Base-by-base conservation (phyloP, 495 filamentous ascomycete genomes). In the Lepraria neglecta region DNA sequence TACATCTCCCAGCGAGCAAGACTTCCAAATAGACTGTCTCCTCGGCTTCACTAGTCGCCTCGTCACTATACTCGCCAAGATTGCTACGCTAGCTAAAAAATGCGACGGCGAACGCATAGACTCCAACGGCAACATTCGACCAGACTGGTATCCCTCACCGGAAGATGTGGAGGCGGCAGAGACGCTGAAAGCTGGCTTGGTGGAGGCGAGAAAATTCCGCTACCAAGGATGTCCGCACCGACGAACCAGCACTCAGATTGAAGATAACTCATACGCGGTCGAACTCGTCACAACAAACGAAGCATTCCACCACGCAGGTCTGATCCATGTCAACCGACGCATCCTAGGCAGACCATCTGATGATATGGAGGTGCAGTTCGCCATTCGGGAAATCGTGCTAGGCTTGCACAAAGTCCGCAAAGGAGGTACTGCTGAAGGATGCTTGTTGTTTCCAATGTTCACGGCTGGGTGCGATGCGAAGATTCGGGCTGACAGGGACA, bases 391-490 rank as follows among this genome's bases (percentile, higher is more conserved):
- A 61, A 88, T 92, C 42, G 75, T 88, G 17, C 70, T 73, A 17
- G 79, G 82, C 4, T 73, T 92, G 62, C 73, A 70, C n/a, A 81
- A 82, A 33, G 84, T 95, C 53, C 74, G 82, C 28, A 73, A 76
- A 15, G 85, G 87, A 19, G 84, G 84, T 17, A 85, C 85, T 27
- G 87, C 87, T 0, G 90, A 92, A 71, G 84, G 84, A 4, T 90
- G 87, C 68, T 76, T 90, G 6, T 68, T 95, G 51, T 92, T 95
- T 58, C 90, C 90, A 1, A 81, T 95, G 72, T 94, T 95, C 71
- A 88, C 87, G 10, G 90, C 89, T 6, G 90, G 90, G 1, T 92
- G 88, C 67, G 89, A 94, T 67, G 82, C 84, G 3, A 69, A 74
- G 50, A 79, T 85, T 50, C 61, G 72, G 31, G 69, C 69, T 12